Percentiles rank a stretch among this genome's conserved stretches.
phyloP scores from a whole-genome alignment of 139 green algal genomes.

The Coelastrella sp. region DNA sequence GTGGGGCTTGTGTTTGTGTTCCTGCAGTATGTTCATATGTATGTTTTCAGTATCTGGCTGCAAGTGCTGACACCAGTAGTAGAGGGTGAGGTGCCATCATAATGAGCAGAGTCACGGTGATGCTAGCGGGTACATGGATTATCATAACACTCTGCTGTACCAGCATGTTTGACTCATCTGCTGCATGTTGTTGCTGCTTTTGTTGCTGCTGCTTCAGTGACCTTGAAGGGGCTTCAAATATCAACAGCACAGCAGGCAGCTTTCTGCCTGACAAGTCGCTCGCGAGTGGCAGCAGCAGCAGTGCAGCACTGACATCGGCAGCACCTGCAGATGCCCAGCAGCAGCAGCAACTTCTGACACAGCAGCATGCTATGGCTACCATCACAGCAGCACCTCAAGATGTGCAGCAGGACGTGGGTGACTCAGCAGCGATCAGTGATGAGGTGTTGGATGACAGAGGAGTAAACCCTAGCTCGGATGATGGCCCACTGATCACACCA shows the following conservation, averaged over 20 bases:
- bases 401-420: background rate
- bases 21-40: too few relatives aligned
- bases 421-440: background rate
- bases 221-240: background rate
- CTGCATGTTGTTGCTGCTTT: background rate
- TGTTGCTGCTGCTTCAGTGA: background rate
- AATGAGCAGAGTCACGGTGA: too few relatives aligned
- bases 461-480: background rate
- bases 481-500: background rate
- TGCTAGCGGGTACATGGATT: too few relatives aligned
- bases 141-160: too few relatives aligned
- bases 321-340: background rate
- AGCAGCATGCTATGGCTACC: background rate
- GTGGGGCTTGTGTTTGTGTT: too few relatives aligned
- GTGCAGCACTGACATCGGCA: slow-evolving; percentile 2
- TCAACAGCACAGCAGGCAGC: background rate
- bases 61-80: too few relatives aligned
- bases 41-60: too few relatives aligned
- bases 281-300: slow-evolving; percentile 1
- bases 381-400: background rate
- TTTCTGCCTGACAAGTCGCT: background rate
- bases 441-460: background rate
- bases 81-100: too few relatives aligned
- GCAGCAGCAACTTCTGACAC: background rate
- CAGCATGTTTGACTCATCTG: too few relatives aligned